Base-by-base conservation (phyloP, 305 asterid species). In the Rubia peregrina region DNA sequence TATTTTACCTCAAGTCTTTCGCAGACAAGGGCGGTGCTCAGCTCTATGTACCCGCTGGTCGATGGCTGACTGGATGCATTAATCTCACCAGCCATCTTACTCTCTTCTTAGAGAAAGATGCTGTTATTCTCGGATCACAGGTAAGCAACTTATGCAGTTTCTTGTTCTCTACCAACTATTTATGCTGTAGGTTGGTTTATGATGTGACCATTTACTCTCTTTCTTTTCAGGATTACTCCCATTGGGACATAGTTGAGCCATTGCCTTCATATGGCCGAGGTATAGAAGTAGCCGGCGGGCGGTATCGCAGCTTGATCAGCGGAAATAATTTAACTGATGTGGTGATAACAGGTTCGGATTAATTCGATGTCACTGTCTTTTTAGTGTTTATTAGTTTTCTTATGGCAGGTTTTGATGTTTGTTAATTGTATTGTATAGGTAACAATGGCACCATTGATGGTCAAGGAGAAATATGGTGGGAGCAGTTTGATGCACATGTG, bases 11-110 rank as follows among this genome's bases (percentile, higher is more conserved):
- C 6, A 88, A 87, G 86, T 94, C 99, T 9, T 94, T 94, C 67
- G 90, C 86, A 0, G 99, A 94, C 76, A 94, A 94, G 83, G 99
- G 99, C 0, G 99, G 99, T 11, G 99, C 99, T 30, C 98, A 94
- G 76, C 97, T 94, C 73, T 94, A 91, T 67, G 97, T 94, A 71
- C 99, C 99, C 0, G 90, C 87, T 0, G 99, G 99, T 56, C 81
- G 67, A 72, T 94, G 99, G 99, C 90, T 94, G n/a, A 89, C 92
- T 0, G 92, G 96, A 69, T 86, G 90, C 81, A 87, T 94, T 80
- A 90, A 87, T 75, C 98, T 94, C 36, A 94, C 98, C n/a, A 94
- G 99, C 87, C 96, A 88, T 76, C 98, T 94, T 72, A 94, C 98
- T 2, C 89, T 94, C 53, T 94, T 94, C 82, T 84, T 94, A 63